Evolutionary conservation across 2,329 filamentous ascomycete genomes (phyloP).

Genomic region (Zasmidium cellare): DNA sequence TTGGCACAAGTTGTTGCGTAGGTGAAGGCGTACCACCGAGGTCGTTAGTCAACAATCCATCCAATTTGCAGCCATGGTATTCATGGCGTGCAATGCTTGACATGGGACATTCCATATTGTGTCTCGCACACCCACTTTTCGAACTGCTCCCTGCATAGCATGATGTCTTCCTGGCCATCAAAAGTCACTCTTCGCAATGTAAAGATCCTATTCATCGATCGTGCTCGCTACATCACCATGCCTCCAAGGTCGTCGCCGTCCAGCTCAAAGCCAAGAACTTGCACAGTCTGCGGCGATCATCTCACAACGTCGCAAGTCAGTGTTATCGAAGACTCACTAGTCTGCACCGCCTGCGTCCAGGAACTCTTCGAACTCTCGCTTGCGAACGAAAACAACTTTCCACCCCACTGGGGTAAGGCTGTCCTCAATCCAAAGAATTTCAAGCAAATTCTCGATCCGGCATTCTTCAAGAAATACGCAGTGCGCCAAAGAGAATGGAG

Average conservation of each 20-base stretch:
- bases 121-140: too few species aligned
- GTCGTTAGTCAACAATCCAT: too few species aligned
- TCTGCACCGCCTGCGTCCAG: constrained; percentile 16
- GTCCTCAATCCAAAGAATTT: constrained; percentile 16
- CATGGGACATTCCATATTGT: too few species aligned
- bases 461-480: constrained; percentile 13
- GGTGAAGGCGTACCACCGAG: too few species aligned
- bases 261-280: not conserved
- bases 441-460: constrained; percentile 10
- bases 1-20: too few species aligned
- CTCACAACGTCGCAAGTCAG: not conserved
- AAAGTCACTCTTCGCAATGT: too few species aligned
- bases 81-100: too few species aligned
- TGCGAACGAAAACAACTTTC: constrained; percentile 13
- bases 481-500: constrained; percentile 11
- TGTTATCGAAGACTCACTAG: not conserved
- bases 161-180: too few species aligned
- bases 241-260: not conserved
- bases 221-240: not conserved
- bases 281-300: not conserved
- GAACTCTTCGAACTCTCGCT: constrained; percentile 20
- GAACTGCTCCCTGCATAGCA: too few species aligned
- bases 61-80: too few species aligned
- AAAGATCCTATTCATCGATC: too few species aligned
- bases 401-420: constrained; percentile 16